Evolutionary conservation across 1,284 basidiomycete species (phyloP), one percentile per base, ranked within the genome.

Genomic region (Cystobasidium slooffiae): DNA sequence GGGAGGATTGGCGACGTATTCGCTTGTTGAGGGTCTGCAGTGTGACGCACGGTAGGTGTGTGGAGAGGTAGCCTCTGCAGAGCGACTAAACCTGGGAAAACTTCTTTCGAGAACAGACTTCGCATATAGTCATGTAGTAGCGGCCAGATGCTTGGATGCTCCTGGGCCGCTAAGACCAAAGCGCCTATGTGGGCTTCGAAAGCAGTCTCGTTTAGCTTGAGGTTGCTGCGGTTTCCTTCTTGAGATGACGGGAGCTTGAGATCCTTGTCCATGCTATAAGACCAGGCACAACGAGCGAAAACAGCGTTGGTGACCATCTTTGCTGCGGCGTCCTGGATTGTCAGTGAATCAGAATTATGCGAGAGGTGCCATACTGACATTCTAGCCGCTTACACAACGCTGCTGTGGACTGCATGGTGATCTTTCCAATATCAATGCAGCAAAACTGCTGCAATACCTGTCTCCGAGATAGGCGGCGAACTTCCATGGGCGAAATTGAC

Each of bases 251-350:
- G 24, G 20, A 37, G 10, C 39, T 37, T 56, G 53, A 56, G 53
- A 12, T 56, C 53, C 10, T 22, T 12, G 20, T 56, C 53, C 9
- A 56, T 22, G 18, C 22, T 37, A 56, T 56, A 56, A 6, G 22
- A 20, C 53, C 53, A 56, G 20, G 53, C 53, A 56, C 24, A 37
- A 14, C 53, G 14, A 31, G 53, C 53, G 18, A 31, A 31, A 37
- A 56, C 53, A 31, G 53, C 53, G 10, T 56, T 56, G 16, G 53
- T 56, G 8, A 56, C 53, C 53, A 56, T 56, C 24, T 56, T 22
- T 31, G 10, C 39, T 37, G 24, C 53, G 24, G 53, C 53, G 24
- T 56, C 53, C 53, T 56, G 24, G 8, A n/a, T 49, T 14, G 47
- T n/a, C n/a, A 14, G 3, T 49, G 3, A 49, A n/a, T n/a, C n/a